Evolutionary conservation across 2,329 filamentous ascomycete species (phyloP).

Genomic region (Ophiostoma piceae): DNA sequence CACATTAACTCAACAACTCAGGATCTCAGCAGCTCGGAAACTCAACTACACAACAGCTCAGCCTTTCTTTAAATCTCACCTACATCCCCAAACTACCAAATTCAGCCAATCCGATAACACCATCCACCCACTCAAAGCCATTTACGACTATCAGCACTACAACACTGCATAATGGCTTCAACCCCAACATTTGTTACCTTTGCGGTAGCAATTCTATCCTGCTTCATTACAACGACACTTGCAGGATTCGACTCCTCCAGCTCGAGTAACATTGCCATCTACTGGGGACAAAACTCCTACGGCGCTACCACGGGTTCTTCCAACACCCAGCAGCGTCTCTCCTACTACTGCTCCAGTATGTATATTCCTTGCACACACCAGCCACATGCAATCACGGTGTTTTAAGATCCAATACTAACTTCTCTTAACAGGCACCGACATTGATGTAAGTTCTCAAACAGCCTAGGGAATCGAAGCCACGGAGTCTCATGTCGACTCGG

Average conservation of each 20-base stretch:
- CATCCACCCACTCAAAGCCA: not conserved
- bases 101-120: not conserved
- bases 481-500: not conserved
- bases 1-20: not conserved
- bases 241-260: conserved; percentile 45
- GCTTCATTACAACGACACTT: conserved; percentile 27
- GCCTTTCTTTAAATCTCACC: not conserved
- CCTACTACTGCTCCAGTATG: conserved; percentile 55
- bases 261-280: conserved; percentile 54
- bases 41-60: not conserved
- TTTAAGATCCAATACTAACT: conserved; percentile 9
- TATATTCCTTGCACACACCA: conserved; percentile 16
- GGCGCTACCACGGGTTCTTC: conserved; percentile 41
- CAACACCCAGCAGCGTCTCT: conserved; percentile 49
- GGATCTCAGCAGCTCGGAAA: no score
- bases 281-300: conserved; percentile 67
- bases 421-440: conserved; percentile 31
- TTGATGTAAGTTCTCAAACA: conserved; percentile 39
- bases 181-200: not conserved
- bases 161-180: not conserved
- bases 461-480: no score
- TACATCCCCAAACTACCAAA: not conserved
- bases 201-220: conserved; percentile 19
- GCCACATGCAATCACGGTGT: not conserved
- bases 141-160: not conserved